Conservation (phyloP, 2,329 filamentous ascomycete species). For the Aspergillaceae sp. region DNA sequence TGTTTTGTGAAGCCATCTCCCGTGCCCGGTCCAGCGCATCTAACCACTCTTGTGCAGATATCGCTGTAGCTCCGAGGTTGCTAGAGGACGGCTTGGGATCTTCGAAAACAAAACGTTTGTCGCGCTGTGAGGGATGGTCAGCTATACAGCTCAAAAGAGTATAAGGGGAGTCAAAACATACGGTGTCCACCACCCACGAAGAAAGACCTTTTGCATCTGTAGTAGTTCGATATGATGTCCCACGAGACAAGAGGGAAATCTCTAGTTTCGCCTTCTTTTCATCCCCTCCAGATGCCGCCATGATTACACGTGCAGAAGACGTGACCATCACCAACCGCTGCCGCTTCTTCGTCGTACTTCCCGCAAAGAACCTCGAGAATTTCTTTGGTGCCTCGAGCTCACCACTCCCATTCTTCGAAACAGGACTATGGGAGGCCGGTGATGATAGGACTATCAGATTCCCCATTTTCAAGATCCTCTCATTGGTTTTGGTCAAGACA, state of each 20-base stretch:
- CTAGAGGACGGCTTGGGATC: slow-evolving; percentile 67
- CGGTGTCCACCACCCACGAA: slow-evolving; percentile 86
- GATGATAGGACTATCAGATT: slow-evolving; percentile 79
- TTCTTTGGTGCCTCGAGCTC: slow-evolving; percentile 69
- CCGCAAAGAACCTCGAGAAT: slow-evolving; percentile 86
- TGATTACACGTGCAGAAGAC: slow-evolving; percentile 76
- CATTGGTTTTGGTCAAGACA: slow-evolving; percentile 80
- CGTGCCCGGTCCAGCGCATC: slow-evolving; percentile 78
- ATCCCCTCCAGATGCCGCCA: slow-evolving; percentile 84
- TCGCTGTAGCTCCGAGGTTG: slow-evolving; percentile 55
- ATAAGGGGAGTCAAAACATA: slow-evolving; percentile 45
- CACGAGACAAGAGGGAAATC: slow-evolving; percentile 68
- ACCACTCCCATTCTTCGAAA: slow-evolving; percentile 54
- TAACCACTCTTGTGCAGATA: slow-evolving; percentile 82
- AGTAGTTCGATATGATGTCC: slow-evolving; percentile 69
- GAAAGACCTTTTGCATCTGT: slow-evolving; percentile 80
- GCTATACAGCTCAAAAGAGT: too few relatives aligned
- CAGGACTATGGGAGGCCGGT: slow-evolving; percentile 65
- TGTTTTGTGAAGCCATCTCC: slow-evolving; percentile 65
- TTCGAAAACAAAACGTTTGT: slow-evolving; percentile 88
- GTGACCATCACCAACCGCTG: slow-evolving; percentile 93
- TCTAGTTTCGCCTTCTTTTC: slow-evolving; percentile 94
- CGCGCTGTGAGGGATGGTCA: slow-evolving; percentile 48
- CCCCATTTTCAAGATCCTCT: slow-evolving; percentile 87
- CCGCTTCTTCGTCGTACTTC: slow-evolving; percentile 82